A percentile compares a stretch with the other conserved stretches of the same genome.
Conservation (phyloP, 169 alveolate species). For the Eimeria acervulina region DNA sequence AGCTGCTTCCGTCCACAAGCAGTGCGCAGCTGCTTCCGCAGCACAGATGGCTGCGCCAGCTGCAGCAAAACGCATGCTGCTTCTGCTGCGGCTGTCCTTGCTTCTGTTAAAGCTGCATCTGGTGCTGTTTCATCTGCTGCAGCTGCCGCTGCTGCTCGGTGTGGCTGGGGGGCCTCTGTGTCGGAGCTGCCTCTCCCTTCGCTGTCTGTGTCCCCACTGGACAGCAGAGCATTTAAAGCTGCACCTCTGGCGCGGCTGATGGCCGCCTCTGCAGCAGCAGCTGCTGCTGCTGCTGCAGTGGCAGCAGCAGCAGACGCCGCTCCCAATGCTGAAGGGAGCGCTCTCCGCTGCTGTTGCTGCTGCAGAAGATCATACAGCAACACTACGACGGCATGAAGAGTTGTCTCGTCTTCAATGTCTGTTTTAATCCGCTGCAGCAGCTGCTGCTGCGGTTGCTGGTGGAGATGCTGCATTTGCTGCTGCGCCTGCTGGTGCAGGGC, state of each 20-base stretch:
- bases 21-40: constrained; percentile 68
- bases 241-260: constrained; percentile 75
- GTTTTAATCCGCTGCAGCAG: constrained; percentile 33
- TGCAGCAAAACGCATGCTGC: constrained; percentile 23
- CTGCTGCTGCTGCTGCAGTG: constrained; percentile 71
- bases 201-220: constrained; percentile 50
- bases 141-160: constrained; percentile 8
- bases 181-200: not conserved
- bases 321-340: constrained; percentile 24
- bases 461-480: constrained; percentile 38
- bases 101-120: not conserved
- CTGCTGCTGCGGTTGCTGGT: constrained; percentile 62
- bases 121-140: constrained; percentile 3
- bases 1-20: constrained; percentile 17
- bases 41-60: constrained; percentile 7
- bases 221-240: constrained; percentile 53
- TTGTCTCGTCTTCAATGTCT: not conserved
- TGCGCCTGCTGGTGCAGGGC: constrained; percentile 42
- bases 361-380: constrained; percentile 14
- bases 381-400: constrained; percentile 22
- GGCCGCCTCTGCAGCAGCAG: constrained; percentile 57
- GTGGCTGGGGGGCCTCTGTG: not conserved
- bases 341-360: constrained; percentile 44
- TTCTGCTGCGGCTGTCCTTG: constrained; percentile 22
- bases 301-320: constrained; percentile 63